phyloP scores from a whole-genome alignment of 1,284 basidiomycete species.

The Macrocystidia cucumis region DNA sequence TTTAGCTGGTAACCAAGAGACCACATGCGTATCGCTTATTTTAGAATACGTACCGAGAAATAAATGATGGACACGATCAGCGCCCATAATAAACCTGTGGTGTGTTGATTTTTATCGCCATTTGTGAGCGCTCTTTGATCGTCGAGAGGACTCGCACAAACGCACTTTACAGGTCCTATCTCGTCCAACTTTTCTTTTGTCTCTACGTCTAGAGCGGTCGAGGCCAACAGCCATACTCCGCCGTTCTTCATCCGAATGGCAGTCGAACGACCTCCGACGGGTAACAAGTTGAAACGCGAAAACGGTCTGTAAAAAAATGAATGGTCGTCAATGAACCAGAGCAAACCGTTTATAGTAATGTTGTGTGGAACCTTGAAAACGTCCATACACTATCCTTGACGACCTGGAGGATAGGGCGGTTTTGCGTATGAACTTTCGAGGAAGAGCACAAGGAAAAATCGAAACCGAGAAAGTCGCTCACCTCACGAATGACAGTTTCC shows the following conservation, averaged over 20 bases:
- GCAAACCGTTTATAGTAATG: background rate
- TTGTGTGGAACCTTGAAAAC: slow-evolving; percentile 48
- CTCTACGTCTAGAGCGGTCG: slow-evolving; percentile 69
- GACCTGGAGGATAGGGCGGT: no score
- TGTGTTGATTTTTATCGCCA: no score
- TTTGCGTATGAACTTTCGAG: no score
- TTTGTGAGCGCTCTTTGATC: no score
- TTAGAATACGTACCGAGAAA: slow-evolving; percentile 43
- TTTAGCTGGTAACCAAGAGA: no score
- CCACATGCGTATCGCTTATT: no score
- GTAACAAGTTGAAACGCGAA: slow-evolving; percentile 57
- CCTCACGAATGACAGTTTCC: no score
- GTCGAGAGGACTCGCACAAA: slow-evolving; percentile 1
- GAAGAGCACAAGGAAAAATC: no score
- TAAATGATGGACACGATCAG: slow-evolving; percentile 60
- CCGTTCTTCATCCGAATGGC: slow-evolving; percentile 70
- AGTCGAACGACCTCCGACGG: slow-evolving; percentile 77
- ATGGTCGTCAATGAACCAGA: background rate
- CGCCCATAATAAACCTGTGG: slow-evolving; percentile 56
- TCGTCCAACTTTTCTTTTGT: slow-evolving; percentile 68
- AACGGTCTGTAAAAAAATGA: slow-evolving; percentile 48
- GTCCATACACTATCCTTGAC: slow-evolving; percentile 61
- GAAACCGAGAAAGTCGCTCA: no score
- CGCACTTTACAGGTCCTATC: slow-evolving; percentile 73
- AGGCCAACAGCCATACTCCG: slow-evolving; percentile 82